Conservation (phyloP, 2,329 filamentous ascomycete genomes). For the Rosellinia necatrix region DNA sequence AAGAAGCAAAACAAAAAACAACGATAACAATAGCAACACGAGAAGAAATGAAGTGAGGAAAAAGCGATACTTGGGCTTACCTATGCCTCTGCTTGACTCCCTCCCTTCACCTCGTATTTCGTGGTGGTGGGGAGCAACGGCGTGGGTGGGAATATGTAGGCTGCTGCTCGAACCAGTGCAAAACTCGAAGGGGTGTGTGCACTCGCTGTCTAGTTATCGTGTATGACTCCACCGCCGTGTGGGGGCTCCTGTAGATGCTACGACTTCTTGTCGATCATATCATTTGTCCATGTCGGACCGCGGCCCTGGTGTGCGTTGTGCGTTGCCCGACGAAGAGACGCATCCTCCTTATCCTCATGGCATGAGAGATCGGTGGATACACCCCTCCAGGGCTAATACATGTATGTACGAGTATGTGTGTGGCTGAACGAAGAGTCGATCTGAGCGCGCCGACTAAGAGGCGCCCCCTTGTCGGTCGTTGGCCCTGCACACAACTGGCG, state of each 20-base stretch:
- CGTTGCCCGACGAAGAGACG: too few relatives aligned
- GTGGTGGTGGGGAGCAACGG: neutral
- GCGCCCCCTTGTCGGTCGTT: too few relatives aligned
- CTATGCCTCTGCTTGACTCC: too few relatives aligned
- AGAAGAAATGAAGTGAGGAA: neutral
- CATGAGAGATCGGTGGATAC: too few relatives aligned
- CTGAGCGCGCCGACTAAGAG: too few relatives aligned
- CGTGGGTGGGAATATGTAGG: constrained; percentile 3
- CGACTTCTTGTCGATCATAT: neutral
- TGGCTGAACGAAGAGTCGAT: too few relatives aligned
- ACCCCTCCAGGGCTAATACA: too few relatives aligned
- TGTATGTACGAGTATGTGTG: too few relatives aligned
- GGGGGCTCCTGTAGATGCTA: neutral
- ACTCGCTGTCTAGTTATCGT: neutral
- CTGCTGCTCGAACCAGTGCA: constrained; percentile 1
- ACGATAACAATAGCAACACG: too few relatives aligned
- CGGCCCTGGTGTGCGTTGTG: neutral
- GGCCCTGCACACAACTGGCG: too few relatives aligned
- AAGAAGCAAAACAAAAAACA: too few relatives aligned
- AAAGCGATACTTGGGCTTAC: too few relatives aligned
- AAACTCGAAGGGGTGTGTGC: neutral
- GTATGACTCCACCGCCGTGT: neutral
- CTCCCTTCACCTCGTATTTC: neutral
- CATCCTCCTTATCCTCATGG: neutral
- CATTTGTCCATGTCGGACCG: neutral